A percentile compares a stretch with the other conserved stretches of the same genome.
Evolutionary conservation across 2,329 filamentous ascomycete genomes (phyloP).

Genomic region (Exophiala phaeomuriformis): DNA sequence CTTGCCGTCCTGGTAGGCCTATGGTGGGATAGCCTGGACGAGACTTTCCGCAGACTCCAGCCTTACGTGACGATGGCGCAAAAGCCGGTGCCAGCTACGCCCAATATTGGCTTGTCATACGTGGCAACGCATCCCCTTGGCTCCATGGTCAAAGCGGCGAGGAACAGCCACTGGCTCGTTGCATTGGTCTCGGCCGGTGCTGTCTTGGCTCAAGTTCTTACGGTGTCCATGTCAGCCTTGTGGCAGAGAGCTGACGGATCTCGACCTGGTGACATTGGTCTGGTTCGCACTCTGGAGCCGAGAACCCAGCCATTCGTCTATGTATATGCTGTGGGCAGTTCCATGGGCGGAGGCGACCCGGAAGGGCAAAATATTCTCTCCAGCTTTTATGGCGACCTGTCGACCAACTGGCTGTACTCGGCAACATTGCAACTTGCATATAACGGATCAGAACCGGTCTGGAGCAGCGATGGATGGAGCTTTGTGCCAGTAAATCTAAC

Average conservation of each 20-base stretch:
- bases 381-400: conserved; percentile 16
- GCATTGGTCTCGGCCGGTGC: conserved; percentile 6
- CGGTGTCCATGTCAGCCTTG: conserved; percentile 9
- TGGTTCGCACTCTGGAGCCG: conserved; percentile 3
- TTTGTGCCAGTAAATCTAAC: conserved; percentile 25
- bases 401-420: conserved; percentile 27
- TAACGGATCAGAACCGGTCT: conserved; percentile 22
- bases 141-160: conserved; percentile 2
- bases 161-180: conserved; percentile 6
- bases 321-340: not conserved
- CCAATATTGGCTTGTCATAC: conserved; percentile 7
- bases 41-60: conserved; percentile 15
- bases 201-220: conserved; percentile 4
- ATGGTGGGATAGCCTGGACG: conserved; percentile 21
- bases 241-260: conserved; percentile 7
- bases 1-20: conserved; percentile 12
- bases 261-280: not conserved
- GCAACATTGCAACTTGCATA: conserved; percentile 23
- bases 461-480: conserved; percentile 27
- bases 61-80: conserved; percentile 19
- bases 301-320: conserved; percentile 6
- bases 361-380: not conserved
- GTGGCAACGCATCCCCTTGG: not conserved
- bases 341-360: not conserved
- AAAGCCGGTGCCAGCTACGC: not conserved